Evolutionary conservation across 495 filamentous ascomycete species (phyloP).

Genomic region (Trichoderma gamsii): DNA sequence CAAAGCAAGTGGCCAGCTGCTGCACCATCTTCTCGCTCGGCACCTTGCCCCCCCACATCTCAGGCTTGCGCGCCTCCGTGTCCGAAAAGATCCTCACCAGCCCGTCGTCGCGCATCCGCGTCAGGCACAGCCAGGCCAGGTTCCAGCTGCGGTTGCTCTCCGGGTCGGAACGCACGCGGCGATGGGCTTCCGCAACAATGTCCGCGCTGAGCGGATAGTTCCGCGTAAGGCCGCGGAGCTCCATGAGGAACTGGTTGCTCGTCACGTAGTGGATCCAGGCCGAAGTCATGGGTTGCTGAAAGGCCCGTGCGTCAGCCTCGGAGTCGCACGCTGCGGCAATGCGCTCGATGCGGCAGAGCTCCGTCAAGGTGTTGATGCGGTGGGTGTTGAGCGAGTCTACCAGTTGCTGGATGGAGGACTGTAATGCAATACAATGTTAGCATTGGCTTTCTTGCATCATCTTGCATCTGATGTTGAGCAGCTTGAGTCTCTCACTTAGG

Average conservation of each 20-base stretch:
- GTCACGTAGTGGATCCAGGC: slow-evolving; percentile 72
- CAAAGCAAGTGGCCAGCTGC: slow-evolving; percentile 57
- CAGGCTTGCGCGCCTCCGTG: slow-evolving; percentile 53
- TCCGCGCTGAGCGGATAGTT: slow-evolving; percentile 70
- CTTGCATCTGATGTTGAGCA: not conserved
- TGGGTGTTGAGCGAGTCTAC: slow-evolving; percentile 54
- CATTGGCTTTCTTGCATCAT: not conserved
- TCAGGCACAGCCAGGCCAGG: slow-evolving; percentile 67
- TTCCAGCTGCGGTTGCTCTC: slow-evolving; percentile 68
- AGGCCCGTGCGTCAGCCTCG: slow-evolving; percentile 50
- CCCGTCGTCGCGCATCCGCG: slow-evolving; percentile 56
- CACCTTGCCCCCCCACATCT: slow-evolving; percentile 64
- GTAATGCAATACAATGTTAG: not conserved
- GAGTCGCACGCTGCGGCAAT: slow-evolving; percentile 49
- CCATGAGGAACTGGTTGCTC: slow-evolving; percentile 65
- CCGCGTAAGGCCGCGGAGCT: slow-evolving; percentile 61
- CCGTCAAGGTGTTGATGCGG: slow-evolving; percentile 65
- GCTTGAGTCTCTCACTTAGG: not conserved
- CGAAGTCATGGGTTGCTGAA: slow-evolving; percentile 56
- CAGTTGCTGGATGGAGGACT: slow-evolving; percentile 34
- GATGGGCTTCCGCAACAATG: slow-evolving; percentile 61
- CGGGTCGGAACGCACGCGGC: slow-evolving; percentile 57
- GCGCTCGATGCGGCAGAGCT: slow-evolving; percentile 68
- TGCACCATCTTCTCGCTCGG: slow-evolving; percentile 50
- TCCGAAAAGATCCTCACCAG: slow-evolving; percentile 56